Evolutionary conservation across 2,329 filamentous ascomycete genomes (phyloP), one percentile per base, ranked within the genome.

Genomic region (Monilinia vaccinii-corymbosi): DNA sequence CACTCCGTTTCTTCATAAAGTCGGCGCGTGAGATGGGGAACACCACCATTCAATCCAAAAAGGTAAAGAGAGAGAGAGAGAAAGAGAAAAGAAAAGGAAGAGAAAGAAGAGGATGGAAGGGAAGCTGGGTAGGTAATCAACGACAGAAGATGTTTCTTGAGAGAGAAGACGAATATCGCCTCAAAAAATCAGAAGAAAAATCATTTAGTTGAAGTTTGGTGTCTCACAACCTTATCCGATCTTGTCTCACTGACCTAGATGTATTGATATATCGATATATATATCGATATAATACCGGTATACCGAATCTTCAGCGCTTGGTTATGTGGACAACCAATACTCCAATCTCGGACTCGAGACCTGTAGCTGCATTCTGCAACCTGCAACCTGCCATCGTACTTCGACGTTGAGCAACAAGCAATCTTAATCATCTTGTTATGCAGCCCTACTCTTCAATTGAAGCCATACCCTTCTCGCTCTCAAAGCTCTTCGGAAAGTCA

Each of bases 141-240:
- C 10, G 34, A 4, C 13, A 36, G 21, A 42, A 14, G 13, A 36
- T 45, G 5, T 5, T 16, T 34, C 4, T 56, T n/a, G n/a, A 40
- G 6, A 40, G 6, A 52, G 38, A 13, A 60, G 45, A 40, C 36
- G 57, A 36, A 16, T 40, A 40, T 45, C 44, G 44, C 49, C 51
- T 46, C 34, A 50, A 40, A n/a, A n/a, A n/a, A n/a, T n/a, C n/a
- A n/a, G 47, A 51, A 58, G 56, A 58, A 42, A 21, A 47, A 44
- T 49, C 45, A 52, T 55, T 7, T 18, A 42, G 28, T 60, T 61
- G 57, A 60, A 58, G 50, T 51, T 28, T 51, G 46, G 14, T 3
- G 60, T 64, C 45, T 47, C 42, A 63, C 62, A 53, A 58, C 56
- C 53, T 62, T 42, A 42, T 60, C 60, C 50, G 45, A 63, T 65